Conservation (phyloP, 1,284 basidiomycete species). For the Exobasidium cylindrosporum region DNA sequence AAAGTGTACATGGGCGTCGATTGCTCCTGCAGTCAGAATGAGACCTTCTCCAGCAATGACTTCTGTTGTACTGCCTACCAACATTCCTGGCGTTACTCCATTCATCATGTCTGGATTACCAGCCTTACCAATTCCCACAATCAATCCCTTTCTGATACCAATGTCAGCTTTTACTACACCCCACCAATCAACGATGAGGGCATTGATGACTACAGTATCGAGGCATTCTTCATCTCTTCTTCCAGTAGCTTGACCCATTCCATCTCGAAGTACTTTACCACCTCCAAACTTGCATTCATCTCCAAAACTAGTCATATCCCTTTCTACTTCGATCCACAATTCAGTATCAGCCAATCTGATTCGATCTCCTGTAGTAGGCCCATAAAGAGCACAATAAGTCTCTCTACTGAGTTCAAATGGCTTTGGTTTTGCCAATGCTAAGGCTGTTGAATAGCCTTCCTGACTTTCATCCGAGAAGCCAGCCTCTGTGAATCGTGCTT, state of each 20-base stretch:
- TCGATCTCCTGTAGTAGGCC: conserved; percentile 86
- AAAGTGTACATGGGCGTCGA: conserved; percentile 78
- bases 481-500: conserved; percentile 23
- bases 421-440: conserved; percentile 17
- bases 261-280: conserved; percentile 58
- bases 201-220: conserved; percentile 92
- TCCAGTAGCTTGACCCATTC: conserved; percentile 76
- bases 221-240: conserved; percentile 68
- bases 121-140: conserved; percentile 88
- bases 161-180: conserved; percentile 99
- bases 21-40: conserved; percentile 86
- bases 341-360: conserved; percentile 83
- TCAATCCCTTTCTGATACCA: conserved; percentile 79
- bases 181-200: conserved; percentile 88
- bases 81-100: conserved; percentile 69
- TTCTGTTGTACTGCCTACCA: conserved; percentile 41
- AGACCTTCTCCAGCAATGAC: conserved; percentile 92
- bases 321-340: conserved; percentile 90
- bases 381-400: conserved; percentile 57
- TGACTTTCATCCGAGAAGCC: conserved; percentile 35
- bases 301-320: conserved; percentile 77
- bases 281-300: conserved; percentile 96
- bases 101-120: conserved; percentile 95
- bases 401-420: conserved; percentile 34
- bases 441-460: conserved; percentile 16